Conservation (phyloP, 345 rosid species). For the Passiflora organensis region DNA sequence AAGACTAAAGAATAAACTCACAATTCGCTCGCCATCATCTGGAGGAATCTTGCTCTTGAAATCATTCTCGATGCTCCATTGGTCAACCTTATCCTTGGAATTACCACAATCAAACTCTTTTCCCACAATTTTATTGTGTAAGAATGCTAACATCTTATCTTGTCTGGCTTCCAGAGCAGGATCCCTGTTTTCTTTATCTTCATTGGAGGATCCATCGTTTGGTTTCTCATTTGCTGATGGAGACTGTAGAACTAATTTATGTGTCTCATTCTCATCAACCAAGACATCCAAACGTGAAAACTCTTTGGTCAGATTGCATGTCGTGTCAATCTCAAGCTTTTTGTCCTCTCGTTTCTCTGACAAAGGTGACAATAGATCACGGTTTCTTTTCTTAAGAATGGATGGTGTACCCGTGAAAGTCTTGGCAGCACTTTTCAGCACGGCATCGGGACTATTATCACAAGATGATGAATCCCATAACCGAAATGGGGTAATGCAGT, state of each 20-base stretch:
- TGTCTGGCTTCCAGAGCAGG: constrained; percentile 20
- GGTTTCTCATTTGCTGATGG: constrained; percentile 29
- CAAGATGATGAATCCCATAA: constrained; percentile 83
- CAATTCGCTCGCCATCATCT: constrained; percentile 22
- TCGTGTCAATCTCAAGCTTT: constrained; percentile 67
- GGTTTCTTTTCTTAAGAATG: constrained; percentile 76
- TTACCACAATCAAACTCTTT: constrained; percentile 21
- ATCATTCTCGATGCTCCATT: constrained; percentile 25
- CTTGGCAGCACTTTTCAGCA: constrained; percentile 71
- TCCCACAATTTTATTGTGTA: constrained; percentile 19
- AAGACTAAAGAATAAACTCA: constrained; percentile 24
- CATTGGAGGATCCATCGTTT: constrained; percentile 26
- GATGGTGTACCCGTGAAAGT: constrained; percentile 74
- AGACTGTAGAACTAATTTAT: constrained; percentile 29
- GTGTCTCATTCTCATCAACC: constrained; percentile 49
- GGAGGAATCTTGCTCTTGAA: constrained; percentile 31
- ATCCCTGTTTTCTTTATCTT: constrained; percentile 51
- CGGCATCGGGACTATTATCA: constrained; percentile 68
- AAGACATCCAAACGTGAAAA: constrained; percentile 83
- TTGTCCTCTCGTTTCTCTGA: constrained; percentile 75
- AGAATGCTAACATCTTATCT: constrained; percentile 21
- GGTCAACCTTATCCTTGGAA: constrained; percentile 24
- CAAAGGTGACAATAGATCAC: constrained; percentile 84
- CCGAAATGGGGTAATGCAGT: constrained; percentile 79
- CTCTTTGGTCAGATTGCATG: constrained; percentile 62